Conservation (phyloP, 169 alveolate genomes). For the Fabrea salina region DNA sequence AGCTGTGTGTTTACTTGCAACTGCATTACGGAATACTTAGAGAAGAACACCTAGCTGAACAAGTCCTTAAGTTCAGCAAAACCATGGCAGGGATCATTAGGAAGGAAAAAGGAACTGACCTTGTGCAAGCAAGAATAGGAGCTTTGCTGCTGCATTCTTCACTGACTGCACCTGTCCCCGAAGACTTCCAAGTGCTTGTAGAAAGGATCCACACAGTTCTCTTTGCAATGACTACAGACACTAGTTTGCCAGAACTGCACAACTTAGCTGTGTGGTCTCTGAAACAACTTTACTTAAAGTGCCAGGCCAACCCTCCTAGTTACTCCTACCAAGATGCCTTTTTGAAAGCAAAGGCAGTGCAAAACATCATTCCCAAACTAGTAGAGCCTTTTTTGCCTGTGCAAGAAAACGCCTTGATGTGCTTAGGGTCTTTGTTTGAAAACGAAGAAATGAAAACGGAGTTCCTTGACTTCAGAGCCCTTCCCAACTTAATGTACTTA, state of each 20-base stretch:
- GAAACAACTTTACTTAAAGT: conserved; percentile 6
- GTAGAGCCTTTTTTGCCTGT: background rate
- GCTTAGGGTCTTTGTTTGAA: conserved; percentile 8
- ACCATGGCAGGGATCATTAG: background rate
- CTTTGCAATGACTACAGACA: background rate
- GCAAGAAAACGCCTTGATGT: conserved; percentile 8
- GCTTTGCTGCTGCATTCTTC: conserved; percentile 20
- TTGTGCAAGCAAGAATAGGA: conserved; percentile 16
- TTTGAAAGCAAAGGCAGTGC: background rate
- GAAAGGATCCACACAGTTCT: background rate
- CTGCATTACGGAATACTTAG: conserved; percentile 11
- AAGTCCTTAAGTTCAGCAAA: background rate
- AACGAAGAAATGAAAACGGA: background rate
- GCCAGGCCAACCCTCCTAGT: background rate
- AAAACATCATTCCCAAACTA: conserved; percentile 15
- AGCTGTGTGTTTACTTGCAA: conserved; percentile 8
- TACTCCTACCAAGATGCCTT: background rate
- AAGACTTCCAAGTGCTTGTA: background rate
- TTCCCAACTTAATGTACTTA: background rate
- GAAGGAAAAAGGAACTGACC: background rate
- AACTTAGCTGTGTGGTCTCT: conserved; percentile 19
- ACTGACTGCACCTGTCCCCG: background rate
- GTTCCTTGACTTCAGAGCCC: background rate
- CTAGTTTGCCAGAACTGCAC: conserved; percentile 1
- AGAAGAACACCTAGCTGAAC: background rate